phyloP scores from a whole-genome alignment of 163 green algal species.

The Chlorella variabilis region DNA sequence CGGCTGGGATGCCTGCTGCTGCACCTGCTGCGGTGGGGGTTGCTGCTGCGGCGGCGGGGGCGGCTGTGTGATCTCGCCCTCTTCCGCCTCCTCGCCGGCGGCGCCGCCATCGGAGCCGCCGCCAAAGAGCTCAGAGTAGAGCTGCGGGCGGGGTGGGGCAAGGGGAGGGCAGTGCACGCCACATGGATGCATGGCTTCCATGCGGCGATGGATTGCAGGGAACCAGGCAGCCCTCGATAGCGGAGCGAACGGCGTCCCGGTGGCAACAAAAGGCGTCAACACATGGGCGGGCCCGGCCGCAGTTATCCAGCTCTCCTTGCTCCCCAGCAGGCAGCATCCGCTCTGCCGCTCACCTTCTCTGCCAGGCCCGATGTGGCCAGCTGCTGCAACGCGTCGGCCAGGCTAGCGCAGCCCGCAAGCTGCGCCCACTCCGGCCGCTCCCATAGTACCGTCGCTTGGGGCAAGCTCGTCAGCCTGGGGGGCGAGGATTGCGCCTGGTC shows the following conservation, averaged over 20 bases:
- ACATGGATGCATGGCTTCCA: too few relatives aligned
- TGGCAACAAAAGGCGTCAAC: too few relatives aligned
- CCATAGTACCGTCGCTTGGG: not conserved
- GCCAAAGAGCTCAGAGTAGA: conserved; percentile 14
- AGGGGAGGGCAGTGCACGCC: not conserved
- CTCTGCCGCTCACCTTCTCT: conserved; percentile 2
- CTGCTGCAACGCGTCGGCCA: not conserved
- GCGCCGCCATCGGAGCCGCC: not conserved
- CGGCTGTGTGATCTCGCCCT: not conserved
- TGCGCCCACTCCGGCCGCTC: conserved; percentile 17
- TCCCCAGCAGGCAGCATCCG: too few relatives aligned
- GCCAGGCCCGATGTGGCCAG: not conserved
- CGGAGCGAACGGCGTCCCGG: too few relatives aligned
- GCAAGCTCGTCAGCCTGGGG: not conserved
- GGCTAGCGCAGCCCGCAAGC: not conserved
- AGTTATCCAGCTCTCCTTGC: too few relatives aligned
- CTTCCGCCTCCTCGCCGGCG: not conserved
- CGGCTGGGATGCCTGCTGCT: not conserved
- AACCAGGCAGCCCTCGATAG: too few relatives aligned
- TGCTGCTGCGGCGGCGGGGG: not conserved
- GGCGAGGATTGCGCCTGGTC: too few relatives aligned
- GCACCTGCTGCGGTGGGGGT: too few relatives aligned
- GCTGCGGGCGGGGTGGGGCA: not conserved
- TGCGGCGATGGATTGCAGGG: too few relatives aligned
- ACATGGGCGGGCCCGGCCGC: too few relatives aligned